Evolutionary conservation across 208 protist species (phyloP).

Genomic region (Acanthamoeba culbertsoni): DNA sequence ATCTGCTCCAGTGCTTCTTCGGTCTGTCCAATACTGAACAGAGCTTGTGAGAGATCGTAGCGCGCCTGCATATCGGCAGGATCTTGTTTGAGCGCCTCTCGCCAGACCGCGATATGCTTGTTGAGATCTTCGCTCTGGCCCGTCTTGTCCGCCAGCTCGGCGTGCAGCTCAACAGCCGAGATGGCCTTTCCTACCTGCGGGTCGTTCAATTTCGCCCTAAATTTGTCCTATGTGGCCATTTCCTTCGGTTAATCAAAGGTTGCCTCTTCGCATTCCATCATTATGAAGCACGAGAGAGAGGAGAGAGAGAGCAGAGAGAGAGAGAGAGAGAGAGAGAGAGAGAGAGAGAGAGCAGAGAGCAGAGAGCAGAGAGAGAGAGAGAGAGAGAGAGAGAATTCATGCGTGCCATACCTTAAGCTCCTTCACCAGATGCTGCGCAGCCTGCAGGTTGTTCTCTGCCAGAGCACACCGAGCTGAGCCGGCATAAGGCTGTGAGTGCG

Average conservation of each 20-base stretch:
- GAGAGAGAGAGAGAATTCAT: no score
- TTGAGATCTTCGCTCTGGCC: background rate
- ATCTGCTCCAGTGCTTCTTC: slow-evolving; percentile 45
- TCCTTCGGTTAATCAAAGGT: no score
- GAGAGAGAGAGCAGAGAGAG: no score
- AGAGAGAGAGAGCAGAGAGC: no score
- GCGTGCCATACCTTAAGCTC: background rate
- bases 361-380: no score
- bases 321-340: no score
- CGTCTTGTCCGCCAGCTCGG: slow-evolving; percentile 1
- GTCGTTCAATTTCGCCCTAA: slow-evolving; percentile 6
- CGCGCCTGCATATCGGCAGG: background rate
- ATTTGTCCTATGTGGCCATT: no score
- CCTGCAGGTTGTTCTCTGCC: slow-evolving; percentile 33
- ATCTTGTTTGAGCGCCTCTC: background rate
- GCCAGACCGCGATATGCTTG: background rate
- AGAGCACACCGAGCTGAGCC: slow-evolving; percentile 33
- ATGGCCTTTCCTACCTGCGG: slow-evolving; percentile 34
- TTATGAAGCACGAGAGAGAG: no score
- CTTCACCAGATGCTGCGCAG: slow-evolving; percentile 24
- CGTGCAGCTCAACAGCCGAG: background rate
- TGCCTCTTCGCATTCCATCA: no score
- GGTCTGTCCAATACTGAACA: slow-evolving; percentile 4
- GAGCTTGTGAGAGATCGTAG: slow-evolving; percentile 7
- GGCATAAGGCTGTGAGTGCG: no score